These are phyloP conservation scores for Auriscalpium vulgare DNA, from an alignment of 768 basidiomycete genomes.

Conservation along the genomic window DNA sequence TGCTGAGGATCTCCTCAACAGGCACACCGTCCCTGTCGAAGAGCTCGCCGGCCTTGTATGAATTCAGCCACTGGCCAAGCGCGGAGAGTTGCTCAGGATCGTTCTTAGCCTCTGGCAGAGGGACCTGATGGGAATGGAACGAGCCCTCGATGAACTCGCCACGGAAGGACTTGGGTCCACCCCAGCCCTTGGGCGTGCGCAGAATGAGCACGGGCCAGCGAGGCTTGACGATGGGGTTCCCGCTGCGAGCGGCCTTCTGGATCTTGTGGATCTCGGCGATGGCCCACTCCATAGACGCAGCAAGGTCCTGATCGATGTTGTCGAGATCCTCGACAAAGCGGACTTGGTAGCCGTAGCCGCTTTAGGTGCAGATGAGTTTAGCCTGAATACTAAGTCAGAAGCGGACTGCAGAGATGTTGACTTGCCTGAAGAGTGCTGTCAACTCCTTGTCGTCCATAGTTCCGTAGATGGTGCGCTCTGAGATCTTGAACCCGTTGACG, in stretches of 20 bases:
- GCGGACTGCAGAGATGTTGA: neutral
- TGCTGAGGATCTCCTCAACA: constrained; percentile 43
- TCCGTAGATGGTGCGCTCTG: constrained; percentile 82
- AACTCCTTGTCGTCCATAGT: constrained; percentile 89
- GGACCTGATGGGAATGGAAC: constrained; percentile 85
- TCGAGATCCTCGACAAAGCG: constrained; percentile 65
- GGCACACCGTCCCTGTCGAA: constrained; percentile 51
- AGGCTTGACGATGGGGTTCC: constrained; percentile 78
- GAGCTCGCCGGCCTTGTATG: constrained; percentile 62
- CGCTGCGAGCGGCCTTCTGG: constrained; percentile 69
- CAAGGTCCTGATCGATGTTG: constrained; percentile 71
- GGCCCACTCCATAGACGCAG: constrained; percentile 79
- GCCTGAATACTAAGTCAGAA: neutral
- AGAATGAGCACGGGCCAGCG: constrained; percentile 85
- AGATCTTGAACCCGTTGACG: constrained; percentile 86
- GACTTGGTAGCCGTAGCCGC: constrained; percentile 85
- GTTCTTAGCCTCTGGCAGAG: constrained; percentile 65
- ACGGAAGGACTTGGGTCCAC: constrained; percentile 56
- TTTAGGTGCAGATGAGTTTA: constrained; percentile 13
- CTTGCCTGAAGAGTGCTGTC: constrained; percentile 62
- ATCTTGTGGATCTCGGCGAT: constrained; percentile 65
- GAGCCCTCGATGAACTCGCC: constrained; percentile 76
- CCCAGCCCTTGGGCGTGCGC: constrained; percentile 78
- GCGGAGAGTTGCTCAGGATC: constrained; percentile 51
- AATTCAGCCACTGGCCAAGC: constrained; percentile 66